phyloP scores from a whole-genome alignment of 2,329 filamentous ascomycete species.

The Diaporthe citri region DNA sequence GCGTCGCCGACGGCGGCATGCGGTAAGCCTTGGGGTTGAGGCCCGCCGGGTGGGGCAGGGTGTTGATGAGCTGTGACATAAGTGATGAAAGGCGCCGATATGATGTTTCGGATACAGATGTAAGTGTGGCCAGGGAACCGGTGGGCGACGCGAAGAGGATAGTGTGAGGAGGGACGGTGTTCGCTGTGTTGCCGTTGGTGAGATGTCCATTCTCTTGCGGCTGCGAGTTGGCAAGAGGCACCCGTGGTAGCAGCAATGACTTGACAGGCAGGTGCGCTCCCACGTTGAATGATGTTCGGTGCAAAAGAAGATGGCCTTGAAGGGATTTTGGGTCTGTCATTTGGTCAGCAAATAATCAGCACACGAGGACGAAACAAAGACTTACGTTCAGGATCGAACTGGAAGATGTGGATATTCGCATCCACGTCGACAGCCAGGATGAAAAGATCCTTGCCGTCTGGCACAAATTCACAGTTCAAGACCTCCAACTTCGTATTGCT shows the following conservation, averaged over 20 bases:
- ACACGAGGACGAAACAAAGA: slow-evolving; percentile 42
- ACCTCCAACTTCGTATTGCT: slow-evolving; percentile 83
- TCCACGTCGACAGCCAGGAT: slow-evolving; percentile 88
- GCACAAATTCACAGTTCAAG: slow-evolving; percentile 87
- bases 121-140: slow-evolving; percentile 82
- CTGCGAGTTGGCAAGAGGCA: slow-evolving; percentile 49
- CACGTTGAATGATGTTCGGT: slow-evolving; percentile 88
- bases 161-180: slow-evolving; percentile 51
- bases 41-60: slow-evolving; percentile 81
- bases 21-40: slow-evolving; percentile 88
- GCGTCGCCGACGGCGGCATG: slow-evolving; percentile 62
- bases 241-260: slow-evolving; percentile 80
- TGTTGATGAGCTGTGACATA: slow-evolving; percentile 81
- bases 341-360: slow-evolving; percentile 44
- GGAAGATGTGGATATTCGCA: slow-evolving; percentile 87
- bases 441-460: slow-evolving; percentile 84
- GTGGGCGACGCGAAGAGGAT: slow-evolving; percentile 81
- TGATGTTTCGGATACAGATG: slow-evolving; percentile 80
- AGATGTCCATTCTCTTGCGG: slow-evolving; percentile 50
- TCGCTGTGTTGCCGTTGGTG: slow-evolving; percentile 44
- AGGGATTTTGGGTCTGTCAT: slow-evolving; percentile 88
- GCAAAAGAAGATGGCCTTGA: slow-evolving; percentile 87
- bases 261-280: slow-evolving; percentile 82
- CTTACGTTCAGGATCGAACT: slow-evolving; percentile 95
- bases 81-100: slow-evolving; percentile 89